Base-by-base conservation (phyloP, 139 green algal species). In the Mychonastes homosphaera region DNA sequence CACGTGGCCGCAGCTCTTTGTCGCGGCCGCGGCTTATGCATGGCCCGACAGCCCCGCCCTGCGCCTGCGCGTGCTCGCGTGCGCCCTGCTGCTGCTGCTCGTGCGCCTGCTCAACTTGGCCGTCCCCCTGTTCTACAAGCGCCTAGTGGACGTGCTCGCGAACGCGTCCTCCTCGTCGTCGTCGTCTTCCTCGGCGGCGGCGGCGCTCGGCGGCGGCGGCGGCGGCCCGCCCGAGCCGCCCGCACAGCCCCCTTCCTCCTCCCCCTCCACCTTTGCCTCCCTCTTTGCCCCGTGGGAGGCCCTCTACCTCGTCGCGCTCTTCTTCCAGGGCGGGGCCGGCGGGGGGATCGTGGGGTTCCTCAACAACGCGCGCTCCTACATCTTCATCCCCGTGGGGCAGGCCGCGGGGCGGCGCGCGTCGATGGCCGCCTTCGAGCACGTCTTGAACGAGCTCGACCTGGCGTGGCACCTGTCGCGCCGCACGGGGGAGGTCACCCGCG, bases 381-480 rank as follows among this genome's bases (percentile, higher is more conserved):
- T 94, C 21, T 94, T 77, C 75, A 89, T 92, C 49, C 82, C 80
- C 2, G 81, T 92, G 38, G 60, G 56, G 1, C 85, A 93, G 63
- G 73, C 62, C 36, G 41, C 51, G n/a, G 49, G 59, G 43, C 45
- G 39, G 60, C 53, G 36, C 5, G 60, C 13, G 21, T 39, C 21
- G n/a, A 35, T 94, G 33, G 82, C 84, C 15, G 51, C 90, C 33
- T 92, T 92, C 62, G 51, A 47, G 8, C 82, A 94, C 34, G 61
- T 85, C 8, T 59, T 92, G 51, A n/a, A n/a, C n/a, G 64, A 72
- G 44, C 70, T 95, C 54, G 81, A 88, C 67, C 71, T 91, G n/a
- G 64, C 72, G n/a, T 95, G 87, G 64, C 87, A 95, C 70, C 76
- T 95, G 48, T 70, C 73, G 28, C 64, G 82, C 32, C 90, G 90